phyloP scores from a whole-genome alignment of 495 filamentous ascomycete species.

The Neurospora sp. region DNA sequence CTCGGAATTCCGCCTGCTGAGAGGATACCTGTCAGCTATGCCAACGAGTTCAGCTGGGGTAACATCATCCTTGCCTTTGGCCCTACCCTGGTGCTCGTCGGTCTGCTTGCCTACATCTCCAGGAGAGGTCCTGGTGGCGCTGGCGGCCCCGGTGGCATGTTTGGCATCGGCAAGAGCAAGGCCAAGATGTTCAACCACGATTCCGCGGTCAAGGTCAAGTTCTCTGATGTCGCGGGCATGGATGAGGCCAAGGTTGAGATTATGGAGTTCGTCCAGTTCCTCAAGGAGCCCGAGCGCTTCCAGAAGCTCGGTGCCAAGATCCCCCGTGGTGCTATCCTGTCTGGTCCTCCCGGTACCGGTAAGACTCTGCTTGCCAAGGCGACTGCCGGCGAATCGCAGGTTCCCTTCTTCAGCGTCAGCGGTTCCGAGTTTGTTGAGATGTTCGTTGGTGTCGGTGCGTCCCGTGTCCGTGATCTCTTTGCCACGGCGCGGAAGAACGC shows the following conservation, averaged over 20 bases:
- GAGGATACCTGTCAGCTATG: conserved; percentile 83
- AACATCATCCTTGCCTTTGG: conserved; percentile 65
- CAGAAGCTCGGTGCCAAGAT: conserved; percentile 95
- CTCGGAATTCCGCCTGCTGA: conserved; percentile 73
- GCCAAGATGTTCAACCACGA: conserved; percentile 97
- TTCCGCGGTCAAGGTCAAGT: conserved; percentile 89
- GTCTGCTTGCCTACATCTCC: conserved; percentile 61
- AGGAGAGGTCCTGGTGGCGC: conserved; percentile 48
- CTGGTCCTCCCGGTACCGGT: conserved; percentile 93
- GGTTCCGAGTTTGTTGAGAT: conserved; percentile 99
- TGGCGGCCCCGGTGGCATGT: conserved; percentile 66
- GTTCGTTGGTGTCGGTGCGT: conserved; percentile 97
- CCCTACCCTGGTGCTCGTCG: conserved; percentile 79
- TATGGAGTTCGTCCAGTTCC: conserved; percentile 97
- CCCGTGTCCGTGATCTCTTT: conserved; percentile 89
- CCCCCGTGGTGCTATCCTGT: conserved; percentile 89
- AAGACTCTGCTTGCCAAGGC: conserved; percentile 96
- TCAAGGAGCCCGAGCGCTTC: conserved; percentile 82
- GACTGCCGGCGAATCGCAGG: conserved; percentile 92
- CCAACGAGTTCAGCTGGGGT: conserved; percentile 58
- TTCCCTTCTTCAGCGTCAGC: conserved; percentile 96
- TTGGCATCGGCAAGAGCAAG: conserved; percentile 88
- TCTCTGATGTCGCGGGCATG: conserved; percentile 95
- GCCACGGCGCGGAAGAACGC: conserved; percentile 90
- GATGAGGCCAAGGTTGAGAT: conserved; percentile 97